These are phyloP conservation scores for Sporothrix protearum DNA, from an alignment of 2,329 filamentous ascomycete species.

Conservation along the genomic window DNA sequence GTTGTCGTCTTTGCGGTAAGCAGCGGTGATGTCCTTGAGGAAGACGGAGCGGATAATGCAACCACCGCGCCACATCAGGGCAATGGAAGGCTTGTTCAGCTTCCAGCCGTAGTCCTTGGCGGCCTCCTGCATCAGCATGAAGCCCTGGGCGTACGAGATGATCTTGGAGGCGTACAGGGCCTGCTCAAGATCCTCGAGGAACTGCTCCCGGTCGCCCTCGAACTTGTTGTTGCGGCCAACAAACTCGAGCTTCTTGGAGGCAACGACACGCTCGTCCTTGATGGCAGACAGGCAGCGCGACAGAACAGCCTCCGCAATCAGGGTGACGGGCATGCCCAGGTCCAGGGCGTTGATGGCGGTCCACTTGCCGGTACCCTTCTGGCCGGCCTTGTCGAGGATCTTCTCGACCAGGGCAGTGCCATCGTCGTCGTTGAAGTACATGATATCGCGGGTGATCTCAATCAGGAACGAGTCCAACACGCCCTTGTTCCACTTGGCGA, in stretches of 20 bases:
- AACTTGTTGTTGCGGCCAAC: conserved; percentile 75
- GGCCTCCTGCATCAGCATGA: conserved; percentile 99
- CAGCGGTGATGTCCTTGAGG: conserved; percentile 98
- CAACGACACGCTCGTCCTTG: conserved; percentile 87
- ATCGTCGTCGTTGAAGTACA: conserved; percentile 97
- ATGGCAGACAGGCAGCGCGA: conserved; percentile 89
- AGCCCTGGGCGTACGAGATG: conserved; percentile 98
- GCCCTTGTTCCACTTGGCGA: conserved; percentile 96
- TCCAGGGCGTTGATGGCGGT: conserved; percentile 98
- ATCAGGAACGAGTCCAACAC: conserved; percentile 99
- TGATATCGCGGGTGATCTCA: conserved; percentile 97
- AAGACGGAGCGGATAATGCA: conserved; percentile 99
- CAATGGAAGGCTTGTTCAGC: conserved; percentile 99
- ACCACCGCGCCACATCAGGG: conserved; percentile 99
- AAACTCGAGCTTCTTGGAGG: conserved; percentile 70
- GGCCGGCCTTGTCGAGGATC: conserved; percentile 96
- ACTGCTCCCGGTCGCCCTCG: conserved; percentile 84
- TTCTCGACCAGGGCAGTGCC: conserved; percentile 91
- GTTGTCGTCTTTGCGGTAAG: conserved; percentile 90
- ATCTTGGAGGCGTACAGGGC: conserved; percentile 99
- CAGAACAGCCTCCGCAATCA: conserved; percentile 96
- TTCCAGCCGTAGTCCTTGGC: conserved; percentile 97
- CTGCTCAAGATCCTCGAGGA: conserved; percentile 97
- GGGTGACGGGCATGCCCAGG: conserved; percentile 95
- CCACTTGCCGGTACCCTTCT: conserved; percentile 99